Evolutionary conservation across 305 asterid genomes (phyloP), one percentile per base, ranked within the genome.

Genomic region (Ilex paraguariensis): DNA sequence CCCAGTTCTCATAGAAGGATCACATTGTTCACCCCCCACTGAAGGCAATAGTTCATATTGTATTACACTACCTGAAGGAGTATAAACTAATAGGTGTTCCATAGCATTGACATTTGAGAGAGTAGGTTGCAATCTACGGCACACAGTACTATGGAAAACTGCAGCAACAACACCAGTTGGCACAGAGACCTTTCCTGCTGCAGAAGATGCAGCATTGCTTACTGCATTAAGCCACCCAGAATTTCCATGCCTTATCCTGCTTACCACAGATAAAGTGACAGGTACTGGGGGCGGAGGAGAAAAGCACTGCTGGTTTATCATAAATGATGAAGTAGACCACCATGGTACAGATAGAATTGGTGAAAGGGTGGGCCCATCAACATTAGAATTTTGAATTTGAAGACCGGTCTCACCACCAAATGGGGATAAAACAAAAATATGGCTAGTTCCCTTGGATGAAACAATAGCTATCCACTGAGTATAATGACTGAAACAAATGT

Each of bases 361-460:
- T 56, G 17, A 30, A 11, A 9, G 44, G 16, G 42, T 28, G 39
- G 44, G 60, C 42, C 60, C 60, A 56, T 52, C 21, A 52, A 16
- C 56, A 5, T 52, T 11, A 52, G 56, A 52, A 10, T 52, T 52
- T 52, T 52, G 56, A 12, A 52, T 10, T 16, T 52, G 56, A 52
- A 52, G 56, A 16, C 56, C 31, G n/a, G 56, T 13, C 39, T 56
- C 60, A 7, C 60, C 60, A 56, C 60, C 60, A 32, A 56, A 56
- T 3, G 60, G 60, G 15, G 60, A 56, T 30, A 56, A 3, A 56
- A 56, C 60, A 30, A 56, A 56, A 56, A 56, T 32, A 30, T 56
- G 60, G 44, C 39, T 28, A 56, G 60, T 56, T 28, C 60, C 60
- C 17, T n/a, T 56, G 60, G 60, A 56, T 56, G 60, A 56, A 31